Conservation (phyloP, 1,139 yeast genomes). For the Keqinozyma sinolaborantium region DNA sequence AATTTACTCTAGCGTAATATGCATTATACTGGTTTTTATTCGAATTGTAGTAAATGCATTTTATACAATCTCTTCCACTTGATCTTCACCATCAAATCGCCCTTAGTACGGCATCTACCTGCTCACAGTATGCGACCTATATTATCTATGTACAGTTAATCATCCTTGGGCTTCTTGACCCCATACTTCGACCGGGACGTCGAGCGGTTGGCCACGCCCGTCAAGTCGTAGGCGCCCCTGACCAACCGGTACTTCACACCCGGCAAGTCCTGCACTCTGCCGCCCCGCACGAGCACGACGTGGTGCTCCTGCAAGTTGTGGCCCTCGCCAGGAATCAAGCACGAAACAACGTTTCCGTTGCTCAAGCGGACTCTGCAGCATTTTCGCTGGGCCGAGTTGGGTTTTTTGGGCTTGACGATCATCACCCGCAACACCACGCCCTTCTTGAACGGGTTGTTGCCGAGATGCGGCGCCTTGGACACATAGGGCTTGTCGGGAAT, state of each 20-base stretch:
- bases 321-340: slow-evolving; percentile 98
- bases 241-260: slow-evolving; percentile 95
- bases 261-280: slow-evolving; percentile 96
- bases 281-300: slow-evolving; percentile 94
- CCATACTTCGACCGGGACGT: slow-evolving; percentile 93
- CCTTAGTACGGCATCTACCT: too few relatives aligned
- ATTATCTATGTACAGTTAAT: slow-evolving; percentile 1
- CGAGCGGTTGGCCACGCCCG: slow-evolving; percentile 91
- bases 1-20: too few relatives aligned
- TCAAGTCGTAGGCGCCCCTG: slow-evolving; percentile 90
- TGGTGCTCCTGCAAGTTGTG: slow-evolving; percentile 98
- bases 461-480: slow-evolving; percentile 76
- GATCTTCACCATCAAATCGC: too few relatives aligned
- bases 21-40: too few relatives aligned
- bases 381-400: slow-evolving; percentile 96
- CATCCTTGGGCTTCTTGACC: slow-evolving; percentile 69
- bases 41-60: too few relatives aligned
- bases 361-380: slow-evolving; percentile 93
- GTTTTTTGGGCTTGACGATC: slow-evolving; percentile 95
- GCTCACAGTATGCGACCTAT: too few relatives aligned
- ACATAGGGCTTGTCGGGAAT: slow-evolving; percentile 45
- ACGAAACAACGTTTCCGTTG: slow-evolving; percentile 85
- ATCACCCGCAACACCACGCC: slow-evolving; percentile 95
- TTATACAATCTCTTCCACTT: too few relatives aligned
- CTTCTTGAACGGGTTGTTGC: slow-evolving; percentile 77